Evolutionary conservation across 495 filamentous ascomycete species (phyloP).

Genomic region (Annulohypoxylon nitens): DNA sequence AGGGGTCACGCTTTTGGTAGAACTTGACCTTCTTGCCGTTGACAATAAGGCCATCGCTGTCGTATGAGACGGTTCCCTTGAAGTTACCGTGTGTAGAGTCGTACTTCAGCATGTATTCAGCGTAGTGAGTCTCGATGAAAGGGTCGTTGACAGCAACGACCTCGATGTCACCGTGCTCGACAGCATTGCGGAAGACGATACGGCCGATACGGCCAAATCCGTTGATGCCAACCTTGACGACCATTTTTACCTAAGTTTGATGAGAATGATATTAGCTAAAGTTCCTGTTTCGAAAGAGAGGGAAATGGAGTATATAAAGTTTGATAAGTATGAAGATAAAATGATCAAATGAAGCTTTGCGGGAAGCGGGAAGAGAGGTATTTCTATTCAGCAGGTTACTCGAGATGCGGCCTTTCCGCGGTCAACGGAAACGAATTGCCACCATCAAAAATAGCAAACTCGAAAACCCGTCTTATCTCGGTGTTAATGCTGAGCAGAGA

Average conservation of each 20-base stretch:
- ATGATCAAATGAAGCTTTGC: conserved; percentile 4
- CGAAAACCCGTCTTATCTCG: conserved; percentile 18
- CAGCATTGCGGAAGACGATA: conserved; percentile 83
- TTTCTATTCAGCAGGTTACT: conserved; percentile 29
- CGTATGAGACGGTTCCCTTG: conserved; percentile 86
- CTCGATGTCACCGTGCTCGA: conserved; percentile 86
- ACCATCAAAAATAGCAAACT: conserved; percentile 17
- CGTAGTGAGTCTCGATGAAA: conserved; percentile 98
- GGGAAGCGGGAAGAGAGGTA: conserved; percentile 29
- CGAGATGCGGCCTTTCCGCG: conserved; percentile 1
- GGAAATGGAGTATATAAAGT: conserved; percentile 22
- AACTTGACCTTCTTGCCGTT: conserved; percentile 98
- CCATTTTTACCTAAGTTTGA: conserved; percentile 56
- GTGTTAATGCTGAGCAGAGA: conserved; percentile 20
- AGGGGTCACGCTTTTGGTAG: conserved; percentile 93
- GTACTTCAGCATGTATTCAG: conserved; percentile 99
- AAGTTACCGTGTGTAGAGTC: conserved; percentile 97
- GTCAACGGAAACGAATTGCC: conserved; percentile 18
- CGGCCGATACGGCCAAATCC: conserved; percentile 99
- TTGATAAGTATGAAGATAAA: conserved; percentile 13
- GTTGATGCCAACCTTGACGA: conserved; percentile 91
- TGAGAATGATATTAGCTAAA: conserved; percentile 29
- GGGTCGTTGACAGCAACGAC: conserved; percentile 98
- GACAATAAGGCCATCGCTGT: conserved; percentile 82
- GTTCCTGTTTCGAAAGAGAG: conserved; percentile 9